Evolutionary conservation across 106 monocot genomes (phyloP), one percentile per base, ranked within the genome.

Genomic region (Acorus gramineus): DNA sequence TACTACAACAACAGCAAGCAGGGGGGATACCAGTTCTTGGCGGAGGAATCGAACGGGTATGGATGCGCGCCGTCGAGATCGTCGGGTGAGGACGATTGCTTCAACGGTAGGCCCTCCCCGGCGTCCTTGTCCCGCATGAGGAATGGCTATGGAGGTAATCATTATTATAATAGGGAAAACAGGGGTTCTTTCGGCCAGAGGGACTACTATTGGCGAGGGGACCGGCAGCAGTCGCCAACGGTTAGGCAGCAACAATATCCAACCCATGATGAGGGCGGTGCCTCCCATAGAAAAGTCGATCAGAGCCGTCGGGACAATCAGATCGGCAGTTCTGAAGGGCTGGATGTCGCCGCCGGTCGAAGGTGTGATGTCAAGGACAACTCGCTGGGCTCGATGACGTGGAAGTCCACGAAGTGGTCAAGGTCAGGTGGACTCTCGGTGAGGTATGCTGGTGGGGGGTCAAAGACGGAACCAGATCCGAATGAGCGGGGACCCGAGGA

Each of bases 361-460:
- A 68, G 57, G 74, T 53, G 50, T 10, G 86, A 81, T 47, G 57
- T 58, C 49, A 63, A 69, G 55, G 89, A 89, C 55, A 73, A 68
- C 52, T 64, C 75, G 3, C 50, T 82, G 44, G 75, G 80, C 49
- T 76, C 82, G 3, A 66, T 72, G 3, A n/a, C 70, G 5, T 78
- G 83, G 82, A 85, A 76, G 49, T 74, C 80, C 8, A 67, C 69
- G 50, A 83, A 79, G 51, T 98, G 96, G 96, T 63, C 66, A 44
- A 69, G 88, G 10, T 59, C 76, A 3, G 52, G 66, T 10, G 79
- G 82, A 44, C 51, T 84, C 13, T 69, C 72, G 7, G 64, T 59
- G 1, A 28, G 28, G 28, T 28, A 28, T 28, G 28, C 28, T 28
- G 28, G 28, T 28, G 28, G 28, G 28, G 28, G 28, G 28, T 42